Percentiles rank a stretch among this genome's conserved stretches.
Conservation (phyloP, 2,329 filamentous ascomycete species). For the Phyllosticta citrichinensis region DNA sequence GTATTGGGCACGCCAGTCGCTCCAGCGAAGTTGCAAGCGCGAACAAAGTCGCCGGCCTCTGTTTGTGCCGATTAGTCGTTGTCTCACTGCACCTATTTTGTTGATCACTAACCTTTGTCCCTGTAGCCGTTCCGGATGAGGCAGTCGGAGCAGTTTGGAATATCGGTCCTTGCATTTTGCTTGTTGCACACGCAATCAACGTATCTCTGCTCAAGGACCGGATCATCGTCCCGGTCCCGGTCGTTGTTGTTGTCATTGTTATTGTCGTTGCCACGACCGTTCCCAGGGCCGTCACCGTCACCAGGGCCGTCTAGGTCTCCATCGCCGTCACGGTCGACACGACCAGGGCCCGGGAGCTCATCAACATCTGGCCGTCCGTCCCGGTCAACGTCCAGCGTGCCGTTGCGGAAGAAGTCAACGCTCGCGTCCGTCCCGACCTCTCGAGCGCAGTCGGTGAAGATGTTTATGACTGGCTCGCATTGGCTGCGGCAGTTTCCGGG, state of each 20-base stretch:
- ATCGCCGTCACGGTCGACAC: neutral
- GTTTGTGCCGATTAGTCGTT: neutral
- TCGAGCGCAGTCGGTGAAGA: conserved; percentile 19
- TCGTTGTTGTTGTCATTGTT: conserved; percentile 11
- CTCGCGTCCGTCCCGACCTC: conserved; percentile 13
- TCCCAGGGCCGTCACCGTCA: neutral
- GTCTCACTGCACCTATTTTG: no score
- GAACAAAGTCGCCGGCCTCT: conserved; percentile 22
- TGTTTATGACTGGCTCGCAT: conserved; percentile 18
- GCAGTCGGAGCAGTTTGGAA: conserved; percentile 24
- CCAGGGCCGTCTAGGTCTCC: neutral
- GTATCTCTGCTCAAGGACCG: conserved; percentile 6
- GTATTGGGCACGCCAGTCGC: conserved; percentile 12
- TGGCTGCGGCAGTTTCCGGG: conserved; percentile 20
- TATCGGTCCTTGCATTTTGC: conserved; percentile 16
- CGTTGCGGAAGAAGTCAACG: neutral
- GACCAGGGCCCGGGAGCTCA: neutral
- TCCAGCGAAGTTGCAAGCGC: conserved; percentile 21
- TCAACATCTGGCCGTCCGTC: neutral
- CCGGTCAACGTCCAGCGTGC: neutral
- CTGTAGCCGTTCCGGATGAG: conserved; percentile 15
- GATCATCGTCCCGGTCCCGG: neutral
- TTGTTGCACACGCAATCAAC: conserved; percentile 23
- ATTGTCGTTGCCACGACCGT: neutral
- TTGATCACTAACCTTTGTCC: conserved; percentile 12